These are phyloP conservation scores for Fraxinus quadrangulata DNA, from an alignment of 257 asterid species.

Conservation along the genomic window DNA sequence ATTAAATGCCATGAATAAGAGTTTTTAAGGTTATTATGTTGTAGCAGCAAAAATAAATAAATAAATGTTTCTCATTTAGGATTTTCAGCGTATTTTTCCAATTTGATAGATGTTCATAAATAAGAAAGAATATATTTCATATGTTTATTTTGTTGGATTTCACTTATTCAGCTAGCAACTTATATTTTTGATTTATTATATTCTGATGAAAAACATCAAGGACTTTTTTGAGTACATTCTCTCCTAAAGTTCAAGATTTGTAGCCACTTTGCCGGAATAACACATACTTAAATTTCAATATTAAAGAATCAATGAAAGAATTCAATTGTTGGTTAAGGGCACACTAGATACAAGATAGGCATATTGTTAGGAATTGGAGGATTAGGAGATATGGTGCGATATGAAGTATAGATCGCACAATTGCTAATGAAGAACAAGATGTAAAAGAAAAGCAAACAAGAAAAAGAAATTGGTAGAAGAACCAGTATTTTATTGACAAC, in stretches of 20 bases:
- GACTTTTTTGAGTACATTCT: not conserved
- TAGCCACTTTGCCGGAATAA: too few species aligned
- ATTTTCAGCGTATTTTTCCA: not conserved
- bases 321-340: not conserved
- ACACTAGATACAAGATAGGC: not conserved
- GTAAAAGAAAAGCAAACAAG: too few species aligned
- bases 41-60: not conserved
- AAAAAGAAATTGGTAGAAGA: too few species aligned
- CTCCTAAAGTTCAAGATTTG: not conserved
- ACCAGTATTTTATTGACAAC: too few species aligned
- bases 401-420: too few species aligned
- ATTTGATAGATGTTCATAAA: not conserved
- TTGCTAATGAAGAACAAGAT: too few species aligned
- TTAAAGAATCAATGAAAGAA: too few species aligned
- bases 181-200: not conserved
- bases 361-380: too few species aligned
- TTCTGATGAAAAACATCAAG: not conserved
- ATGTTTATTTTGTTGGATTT: not conserved
- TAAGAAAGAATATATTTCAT: not conserved
- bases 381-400: too few species aligned
- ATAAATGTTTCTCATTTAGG: slow-evolving; percentile 11
- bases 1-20: not conserved
- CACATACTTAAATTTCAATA: not conserved
- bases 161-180: not conserved
- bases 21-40: not conserved